A percentile compares a stretch with the other conserved stretches of the same genome.
Conservation (phyloP, 805 yeast genomes). For the Ogataea chonburiensis region DNA sequence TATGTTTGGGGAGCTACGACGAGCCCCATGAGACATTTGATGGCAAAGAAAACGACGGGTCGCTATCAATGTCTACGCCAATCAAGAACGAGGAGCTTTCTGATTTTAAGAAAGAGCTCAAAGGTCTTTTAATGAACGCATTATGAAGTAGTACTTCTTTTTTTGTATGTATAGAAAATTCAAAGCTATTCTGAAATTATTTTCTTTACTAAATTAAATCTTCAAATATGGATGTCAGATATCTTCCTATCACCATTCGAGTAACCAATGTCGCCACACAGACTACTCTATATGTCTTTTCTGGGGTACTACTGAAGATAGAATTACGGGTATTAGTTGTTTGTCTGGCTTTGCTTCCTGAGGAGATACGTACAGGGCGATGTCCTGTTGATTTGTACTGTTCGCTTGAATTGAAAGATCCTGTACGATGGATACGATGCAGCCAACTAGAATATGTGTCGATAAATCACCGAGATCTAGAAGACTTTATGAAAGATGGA, state of each 20-base stretch:
- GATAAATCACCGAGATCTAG: too few relatives aligned
- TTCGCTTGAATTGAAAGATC: neutral
- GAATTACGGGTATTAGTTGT: neutral
- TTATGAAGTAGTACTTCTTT: conserved; percentile 9
- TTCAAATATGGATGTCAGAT: conserved; percentile 1
- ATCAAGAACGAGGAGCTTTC: conserved; percentile 18
- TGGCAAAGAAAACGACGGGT: conserved; percentile 14
- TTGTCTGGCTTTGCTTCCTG: neutral
- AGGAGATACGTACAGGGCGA: neutral
- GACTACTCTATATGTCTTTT: neutral
- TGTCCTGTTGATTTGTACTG: neutral
- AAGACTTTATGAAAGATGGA: too few relatives aligned
- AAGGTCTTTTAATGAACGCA: conserved; percentile 20
- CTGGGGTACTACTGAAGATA: neutral
- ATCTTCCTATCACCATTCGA: conserved; percentile 1
- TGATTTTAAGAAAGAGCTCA: conserved; percentile 22
- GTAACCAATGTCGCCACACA: neutral
- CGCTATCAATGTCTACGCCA: conserved; percentile 22
- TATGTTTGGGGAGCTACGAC: conserved; percentile 13
- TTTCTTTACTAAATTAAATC: neutral
- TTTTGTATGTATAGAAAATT: conserved; percentile 6
- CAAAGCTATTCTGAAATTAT: conserved; percentile 3
- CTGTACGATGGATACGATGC: conserved; percentile 4
- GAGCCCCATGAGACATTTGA: conserved; percentile 7
- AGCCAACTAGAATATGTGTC: too few relatives aligned